A percentile compares a stretch with the other conserved stretches of the same genome.
Evolutionary conservation across 1,284 basidiomycete genomes (phyloP).

Genomic region (Leucocoprinus gongylophorus): DNA sequence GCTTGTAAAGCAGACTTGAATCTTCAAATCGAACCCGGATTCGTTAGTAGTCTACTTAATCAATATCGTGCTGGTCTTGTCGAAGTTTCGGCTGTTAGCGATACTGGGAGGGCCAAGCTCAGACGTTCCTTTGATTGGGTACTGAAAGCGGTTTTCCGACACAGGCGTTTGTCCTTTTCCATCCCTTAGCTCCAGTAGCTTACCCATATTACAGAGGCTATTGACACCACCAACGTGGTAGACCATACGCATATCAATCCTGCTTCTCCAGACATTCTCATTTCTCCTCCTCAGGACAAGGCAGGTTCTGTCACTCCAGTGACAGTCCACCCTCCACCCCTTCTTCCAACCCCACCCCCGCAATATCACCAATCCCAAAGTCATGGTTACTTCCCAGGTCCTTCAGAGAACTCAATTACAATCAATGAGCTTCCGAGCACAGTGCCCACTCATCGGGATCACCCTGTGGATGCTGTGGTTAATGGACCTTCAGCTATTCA

Average conservation of each 20-base stretch:
- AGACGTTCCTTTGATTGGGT: conserved; percentile 61
- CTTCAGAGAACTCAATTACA: conserved; percentile 26
- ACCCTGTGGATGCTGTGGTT: neutral
- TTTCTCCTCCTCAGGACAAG: conserved; percentile 48
- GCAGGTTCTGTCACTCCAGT: conserved; percentile 47
- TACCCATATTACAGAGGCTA: conserved; percentile 3
- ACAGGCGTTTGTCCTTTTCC: conserved; percentile 39
- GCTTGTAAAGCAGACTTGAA: conserved; percentile 70
- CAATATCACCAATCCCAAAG: conserved; percentile 6
- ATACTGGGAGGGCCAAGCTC: conserved; percentile 54
- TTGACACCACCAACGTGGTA: conserved; percentile 12
- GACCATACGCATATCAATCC: conserved; percentile 38
- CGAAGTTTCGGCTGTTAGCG: conserved; percentile 46
- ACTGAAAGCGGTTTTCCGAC: conserved; percentile 49
- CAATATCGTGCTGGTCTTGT: conserved; percentile 64
- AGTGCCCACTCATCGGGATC: neutral
- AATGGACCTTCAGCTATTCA: neutral
- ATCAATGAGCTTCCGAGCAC: neutral
- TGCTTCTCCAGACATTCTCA: conserved; percentile 58
- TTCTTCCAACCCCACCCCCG: conserved; percentile 22
- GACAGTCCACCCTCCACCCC: conserved; percentile 31
- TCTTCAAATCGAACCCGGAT: conserved; percentile 47
- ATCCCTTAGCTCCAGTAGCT: conserved; percentile 4
- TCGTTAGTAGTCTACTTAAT: conserved; percentile 41
- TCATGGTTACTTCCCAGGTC: conserved; percentile 21